Evolutionary conservation across 2,329 filamentous ascomycete genomes (phyloP).

Genomic region (Cordyceps cateniannulata): DNA sequence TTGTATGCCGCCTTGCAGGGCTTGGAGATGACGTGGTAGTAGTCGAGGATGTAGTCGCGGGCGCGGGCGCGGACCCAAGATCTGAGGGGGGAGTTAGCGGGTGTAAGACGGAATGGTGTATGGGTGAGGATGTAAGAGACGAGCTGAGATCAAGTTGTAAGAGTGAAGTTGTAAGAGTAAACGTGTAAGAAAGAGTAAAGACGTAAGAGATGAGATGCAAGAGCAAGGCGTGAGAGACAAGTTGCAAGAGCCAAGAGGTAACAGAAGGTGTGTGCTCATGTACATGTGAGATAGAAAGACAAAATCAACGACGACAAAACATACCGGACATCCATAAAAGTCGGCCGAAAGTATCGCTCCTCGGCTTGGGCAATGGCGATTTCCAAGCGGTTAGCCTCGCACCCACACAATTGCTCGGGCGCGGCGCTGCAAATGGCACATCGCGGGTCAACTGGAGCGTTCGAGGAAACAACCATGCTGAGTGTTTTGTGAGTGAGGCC

Average conservation of each 20-base stretch:
- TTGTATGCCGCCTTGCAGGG: slow-evolving; percentile 53
- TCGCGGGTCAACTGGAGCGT: not conserved
- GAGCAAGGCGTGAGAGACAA: too few species aligned
- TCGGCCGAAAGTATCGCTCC: slow-evolving; percentile 53
- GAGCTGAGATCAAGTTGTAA: not conserved
- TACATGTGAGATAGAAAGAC: too few species aligned
- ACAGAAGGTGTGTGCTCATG: too few species aligned
- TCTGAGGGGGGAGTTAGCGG: slow-evolving; percentile 30
- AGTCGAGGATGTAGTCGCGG: slow-evolving; percentile 61
- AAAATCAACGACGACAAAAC: slow-evolving; percentile 15
- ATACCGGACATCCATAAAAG: slow-evolving; percentile 59
- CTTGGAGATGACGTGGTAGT: slow-evolving; percentile 56
- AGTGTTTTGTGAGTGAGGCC: not conserved
- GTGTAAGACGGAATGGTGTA: not conserved
- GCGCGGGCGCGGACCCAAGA: slow-evolving; percentile 59
- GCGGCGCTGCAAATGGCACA: slow-evolving; percentile 61
- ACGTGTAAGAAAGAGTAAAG: too few species aligned
- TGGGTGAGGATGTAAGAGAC: slow-evolving; percentile 11
- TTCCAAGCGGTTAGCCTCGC: slow-evolving; percentile 60
- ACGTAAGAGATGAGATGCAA: too few species aligned
- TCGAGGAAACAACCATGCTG: slow-evolving; percentile 15
- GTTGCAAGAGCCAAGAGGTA: too few species aligned
- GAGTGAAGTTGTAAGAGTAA: too few species aligned
- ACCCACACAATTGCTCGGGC: slow-evolving; percentile 53
- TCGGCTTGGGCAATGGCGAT: slow-evolving; percentile 58